A percentile compares a stretch with the other conserved stretches of the same genome.
Conservation (phyloP, 768 basidiomycete species). For the Filobasidium floriforme region DNA sequence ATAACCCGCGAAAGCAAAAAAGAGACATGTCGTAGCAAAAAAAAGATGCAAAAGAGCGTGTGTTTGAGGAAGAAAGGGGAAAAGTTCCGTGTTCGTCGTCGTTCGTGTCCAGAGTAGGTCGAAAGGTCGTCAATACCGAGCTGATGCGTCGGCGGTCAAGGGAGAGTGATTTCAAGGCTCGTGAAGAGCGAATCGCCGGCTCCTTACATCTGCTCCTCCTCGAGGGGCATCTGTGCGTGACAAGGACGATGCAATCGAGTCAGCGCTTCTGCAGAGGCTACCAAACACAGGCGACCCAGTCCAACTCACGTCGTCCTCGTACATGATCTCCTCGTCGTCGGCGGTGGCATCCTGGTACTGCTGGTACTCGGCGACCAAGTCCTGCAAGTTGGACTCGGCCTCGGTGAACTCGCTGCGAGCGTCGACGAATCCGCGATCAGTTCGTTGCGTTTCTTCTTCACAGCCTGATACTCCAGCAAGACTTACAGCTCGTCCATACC, state of each 20-base stretch:
- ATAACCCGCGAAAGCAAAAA: constrained; percentile 8
- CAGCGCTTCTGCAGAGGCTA: not conserved
- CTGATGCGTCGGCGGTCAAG: constrained; percentile 5
- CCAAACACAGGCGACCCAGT: not conserved
- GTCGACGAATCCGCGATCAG: constrained; percentile 9
- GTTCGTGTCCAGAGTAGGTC: not conserved
- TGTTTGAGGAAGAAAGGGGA: not conserved
- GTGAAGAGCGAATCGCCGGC: not conserved
- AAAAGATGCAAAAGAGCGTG: constrained; percentile 4
- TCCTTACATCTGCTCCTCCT: constrained; percentile 10
- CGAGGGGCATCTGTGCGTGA: constrained; percentile 2
- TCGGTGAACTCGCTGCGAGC: constrained; percentile 66
- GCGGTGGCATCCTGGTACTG: constrained; percentile 45
- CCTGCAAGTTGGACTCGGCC: constrained; percentile 98
- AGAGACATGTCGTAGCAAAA: constrained; percentile 1
- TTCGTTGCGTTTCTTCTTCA: not conserved
- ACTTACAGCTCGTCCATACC: constrained; percentile 70
- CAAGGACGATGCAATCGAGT: not conserved
- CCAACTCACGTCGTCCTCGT: constrained; percentile 34
- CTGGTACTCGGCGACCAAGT: constrained; percentile 94
- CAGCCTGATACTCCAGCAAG: constrained; percentile 15
- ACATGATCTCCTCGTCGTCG: constrained; percentile 37
- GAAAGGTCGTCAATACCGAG: constrained; percentile 5
- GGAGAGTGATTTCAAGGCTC: not conserved
- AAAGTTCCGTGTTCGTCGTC: not conserved